A percentile compares a stretch with the other conserved stretches of the same genome.
These are phyloP conservation scores for Lepidium campestre DNA, from an alignment of 441 rosid genomes.

Conservation along the genomic window DNA sequence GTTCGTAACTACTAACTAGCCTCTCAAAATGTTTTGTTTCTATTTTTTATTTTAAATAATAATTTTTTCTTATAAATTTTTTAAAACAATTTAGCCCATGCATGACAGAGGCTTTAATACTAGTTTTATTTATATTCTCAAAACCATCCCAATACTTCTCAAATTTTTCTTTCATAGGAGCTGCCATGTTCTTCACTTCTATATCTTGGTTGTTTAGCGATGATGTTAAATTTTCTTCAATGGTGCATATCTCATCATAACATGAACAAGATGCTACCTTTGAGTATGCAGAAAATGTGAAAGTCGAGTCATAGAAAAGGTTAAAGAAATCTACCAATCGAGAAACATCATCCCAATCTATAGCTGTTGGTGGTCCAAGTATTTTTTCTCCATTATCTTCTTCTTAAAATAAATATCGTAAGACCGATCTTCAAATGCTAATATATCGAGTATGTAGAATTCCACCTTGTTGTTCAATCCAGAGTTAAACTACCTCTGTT, in stretches of 20 bases:
- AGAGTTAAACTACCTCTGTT: background rate
- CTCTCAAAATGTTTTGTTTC: too few species aligned
- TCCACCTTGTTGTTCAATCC: background rate
- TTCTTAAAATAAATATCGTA: too few species aligned
- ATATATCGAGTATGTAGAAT: background rate
- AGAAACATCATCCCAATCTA: background rate
- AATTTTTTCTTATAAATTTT: too few species aligned
- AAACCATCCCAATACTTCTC: background rate
- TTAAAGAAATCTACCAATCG: background rate
- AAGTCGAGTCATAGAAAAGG: background rate
- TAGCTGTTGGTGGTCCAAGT: too few species aligned
- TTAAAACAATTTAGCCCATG: too few species aligned
- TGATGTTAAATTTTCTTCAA: background rate
- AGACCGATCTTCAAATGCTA: too few species aligned
- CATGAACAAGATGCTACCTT: background rate
- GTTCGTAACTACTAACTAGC: too few species aligned
- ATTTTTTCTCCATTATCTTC: too few species aligned
- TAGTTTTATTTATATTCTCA: background rate
- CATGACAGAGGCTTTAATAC: too few species aligned
- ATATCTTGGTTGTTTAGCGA: background rate
- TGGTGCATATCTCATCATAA: background rate
- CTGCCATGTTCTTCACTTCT: background rate
- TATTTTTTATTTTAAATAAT: too few species aligned
- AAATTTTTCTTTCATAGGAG: background rate
- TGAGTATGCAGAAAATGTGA: background rate